Evolutionary conservation across 208 protist species (phyloP).

Genomic region (Leishmania aethiopica): DNA sequence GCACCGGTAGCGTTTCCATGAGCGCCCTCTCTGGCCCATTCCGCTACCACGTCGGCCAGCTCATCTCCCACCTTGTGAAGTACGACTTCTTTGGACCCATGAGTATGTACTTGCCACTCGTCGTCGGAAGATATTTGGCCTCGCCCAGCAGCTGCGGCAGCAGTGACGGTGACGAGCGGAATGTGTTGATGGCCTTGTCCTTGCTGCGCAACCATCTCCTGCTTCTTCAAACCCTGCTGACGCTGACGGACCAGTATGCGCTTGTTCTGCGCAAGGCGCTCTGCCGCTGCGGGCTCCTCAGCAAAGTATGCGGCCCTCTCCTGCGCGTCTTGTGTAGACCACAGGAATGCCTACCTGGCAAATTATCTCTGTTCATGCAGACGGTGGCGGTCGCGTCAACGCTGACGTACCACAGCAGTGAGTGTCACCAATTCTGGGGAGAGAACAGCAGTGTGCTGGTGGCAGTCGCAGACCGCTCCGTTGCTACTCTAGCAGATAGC

Average conservation of each 20-base stretch:
- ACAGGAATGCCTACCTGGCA: not conserved
- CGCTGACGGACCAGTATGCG: constrained; percentile 20
- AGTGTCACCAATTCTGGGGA: constrained; percentile 13
- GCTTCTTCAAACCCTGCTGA: constrained; percentile 24
- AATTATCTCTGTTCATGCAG: constrained; percentile 10
- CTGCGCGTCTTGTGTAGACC: not conserved
- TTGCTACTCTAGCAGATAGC: not conserved
- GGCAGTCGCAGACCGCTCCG: not conserved
- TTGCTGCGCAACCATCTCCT: constrained; percentile 15
- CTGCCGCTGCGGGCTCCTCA: constrained; percentile 2
- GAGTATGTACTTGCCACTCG: constrained; percentile 13
- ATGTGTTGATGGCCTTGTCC: not conserved
- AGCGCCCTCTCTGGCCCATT: constrained; percentile 25
- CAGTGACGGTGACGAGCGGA: not conserved
- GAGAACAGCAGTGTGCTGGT: constrained; percentile 3
- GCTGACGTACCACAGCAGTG: constrained; percentile 13
- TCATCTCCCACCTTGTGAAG: constrained; percentile 21
- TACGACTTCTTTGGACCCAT: constrained; percentile 19
- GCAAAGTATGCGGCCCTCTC: constrained; percentile 12
- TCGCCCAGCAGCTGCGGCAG: not conserved
- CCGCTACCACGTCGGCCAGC: constrained; percentile 31
- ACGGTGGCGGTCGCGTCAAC: constrained; percentile 21
- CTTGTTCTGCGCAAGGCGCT: constrained; percentile 13
- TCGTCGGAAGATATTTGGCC: not conserved
- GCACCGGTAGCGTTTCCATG: constrained; percentile 18